phyloP scores from a whole-genome alignment of 148 eudicot genomes.

The Simmondsia chinensis region DNA sequence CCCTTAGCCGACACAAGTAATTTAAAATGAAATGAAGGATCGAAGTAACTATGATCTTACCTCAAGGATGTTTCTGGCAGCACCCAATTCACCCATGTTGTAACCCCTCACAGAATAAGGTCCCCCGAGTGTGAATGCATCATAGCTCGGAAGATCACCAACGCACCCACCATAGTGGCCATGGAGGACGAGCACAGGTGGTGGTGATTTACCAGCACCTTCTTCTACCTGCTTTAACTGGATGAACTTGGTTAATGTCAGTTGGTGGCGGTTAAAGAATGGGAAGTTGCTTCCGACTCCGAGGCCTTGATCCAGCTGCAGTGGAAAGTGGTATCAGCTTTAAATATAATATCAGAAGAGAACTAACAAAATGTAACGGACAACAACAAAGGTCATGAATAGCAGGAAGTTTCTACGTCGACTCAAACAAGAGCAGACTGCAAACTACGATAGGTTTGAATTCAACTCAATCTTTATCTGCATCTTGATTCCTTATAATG shows the following conservation, averaged over 20 bases:
- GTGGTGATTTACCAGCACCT: conserved; percentile 91
- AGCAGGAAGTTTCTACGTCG: too few species aligned
- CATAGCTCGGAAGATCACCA: conserved; percentile 96
- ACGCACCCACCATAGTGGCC: conserved; percentile 98
- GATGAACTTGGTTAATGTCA: conserved; percentile 73
- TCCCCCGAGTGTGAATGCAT: conserved; percentile 94
- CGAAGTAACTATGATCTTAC: conserved; percentile 25
- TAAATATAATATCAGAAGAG: conserved; percentile 6
- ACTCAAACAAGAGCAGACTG: too few species aligned
- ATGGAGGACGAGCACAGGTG: conserved; percentile 91
- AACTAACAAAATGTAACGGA: too few species aligned
- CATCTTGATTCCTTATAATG: too few species aligned
- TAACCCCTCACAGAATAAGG: conserved; percentile 99
- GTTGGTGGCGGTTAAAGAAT: conserved; percentile 82
- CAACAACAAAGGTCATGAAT: too few species aligned
- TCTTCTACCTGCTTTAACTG: conserved; percentile 82
- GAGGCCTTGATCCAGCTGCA: conserved; percentile 96
- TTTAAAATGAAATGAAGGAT: not conserved
- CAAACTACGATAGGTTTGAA: too few species aligned
- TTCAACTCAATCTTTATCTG: too few species aligned
- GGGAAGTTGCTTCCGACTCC: conserved; percentile 89
- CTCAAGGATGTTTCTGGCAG: conserved; percentile 95
- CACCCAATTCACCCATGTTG: conserved; percentile 99
- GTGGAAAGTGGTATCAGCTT: too few species aligned
- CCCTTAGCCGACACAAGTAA: not conserved